Base-by-base conservation (phyloP, 1,284 basidiomycete genomes). In the Puccinia coronata region DNA sequence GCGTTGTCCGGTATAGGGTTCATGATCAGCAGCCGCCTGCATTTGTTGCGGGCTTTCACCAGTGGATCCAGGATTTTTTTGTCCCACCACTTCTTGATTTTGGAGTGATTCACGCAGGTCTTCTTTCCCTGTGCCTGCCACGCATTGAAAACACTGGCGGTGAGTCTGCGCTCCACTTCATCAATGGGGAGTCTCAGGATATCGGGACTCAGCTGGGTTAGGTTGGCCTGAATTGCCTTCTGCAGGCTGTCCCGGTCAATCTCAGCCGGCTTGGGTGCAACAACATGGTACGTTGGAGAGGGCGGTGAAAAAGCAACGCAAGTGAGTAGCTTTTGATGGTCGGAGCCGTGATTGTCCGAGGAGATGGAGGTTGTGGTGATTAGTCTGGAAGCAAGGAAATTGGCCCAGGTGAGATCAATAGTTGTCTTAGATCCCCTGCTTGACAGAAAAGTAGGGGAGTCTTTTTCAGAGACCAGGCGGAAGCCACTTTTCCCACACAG, bases 51-150 rank as follows among this genome's bases (percentile, higher is more conserved):
- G 8, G 18, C n/a, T 25, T 70, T 69, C 2, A 79, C 53, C 2
- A 79, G 14, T 16, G 65, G 76, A 5, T 28, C 43, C 0, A 79
- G 65, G 28, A 39, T 25, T 1, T 39, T 23, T 6, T 14, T 18
- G 53, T 79, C 49, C 76, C 76, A 79, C 76, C 76, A 79, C 18
- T 57, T 57, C 61, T 77, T 77, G 9, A 23, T 14, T 41, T 43
- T 70, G 20, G 0, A 1, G 1, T 14, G 31, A 39, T 67, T 51
- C 14, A 23, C 12, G 0, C 18, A 0, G 3, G 57, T 25, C 39
- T 3, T 5, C 14, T 31, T 69, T 14, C 76, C 76, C 14, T 79
- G 76, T 1, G 25, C 34, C 16, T 34, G 43, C 41, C 43, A 78
- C 2, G 59, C 28, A 5, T 34, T 36, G 14, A 18, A n/a, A 2